These are phyloP conservation scores for Aquilaria malaccensis DNA, from an alignment of 345 rosid species.

Conservation along the genomic window DNA sequence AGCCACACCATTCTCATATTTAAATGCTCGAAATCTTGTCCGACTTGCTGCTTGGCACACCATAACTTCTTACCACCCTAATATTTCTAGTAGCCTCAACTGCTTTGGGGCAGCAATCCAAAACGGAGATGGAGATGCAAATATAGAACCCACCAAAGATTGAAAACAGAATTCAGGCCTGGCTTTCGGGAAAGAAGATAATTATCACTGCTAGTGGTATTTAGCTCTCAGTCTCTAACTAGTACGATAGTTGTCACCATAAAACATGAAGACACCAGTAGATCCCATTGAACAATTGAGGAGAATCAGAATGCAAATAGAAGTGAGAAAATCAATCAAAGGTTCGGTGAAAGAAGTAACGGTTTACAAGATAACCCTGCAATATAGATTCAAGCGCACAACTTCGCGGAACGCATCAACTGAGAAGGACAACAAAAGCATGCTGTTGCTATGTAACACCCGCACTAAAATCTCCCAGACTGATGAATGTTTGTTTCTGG, in stretches of 20 bases:
- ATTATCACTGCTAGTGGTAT: not conserved
- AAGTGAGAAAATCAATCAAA: slow-evolving; percentile 5
- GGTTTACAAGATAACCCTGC: slow-evolving; percentile 80
- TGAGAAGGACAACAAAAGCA: slow-evolving; percentile 57
- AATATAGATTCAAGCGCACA: slow-evolving; percentile 58
- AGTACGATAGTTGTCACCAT: slow-evolving; percentile 40
- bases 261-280: slow-evolving; percentile 25
- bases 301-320: not conserved
- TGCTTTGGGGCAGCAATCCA: not conserved
- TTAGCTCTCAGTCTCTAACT: slow-evolving; percentile 21
- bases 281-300: slow-evolving; percentile 40
- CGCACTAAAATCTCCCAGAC: slow-evolving; percentile 7
- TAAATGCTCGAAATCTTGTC: slow-evolving; percentile 89
- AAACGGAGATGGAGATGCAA: slow-evolving; percentile 13
- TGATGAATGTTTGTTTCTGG: slow-evolving; percentile 10
- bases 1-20: slow-evolving; percentile 82
- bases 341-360: slow-evolving; percentile 1
- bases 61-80: slow-evolving; percentile 62
- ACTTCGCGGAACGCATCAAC: slow-evolving; percentile 56
- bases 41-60: slow-evolving; percentile 97
- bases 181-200: no score
- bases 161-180: no score
- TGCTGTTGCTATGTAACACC: slow-evolving; percentile 23
- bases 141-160: not conserved
- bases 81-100: slow-evolving; percentile 13